A percentile compares a stretch with the other conserved stretches of the same genome.
Conservation (phyloP, 768 basidiomycete species). For the Mycena polygramma region DNA sequence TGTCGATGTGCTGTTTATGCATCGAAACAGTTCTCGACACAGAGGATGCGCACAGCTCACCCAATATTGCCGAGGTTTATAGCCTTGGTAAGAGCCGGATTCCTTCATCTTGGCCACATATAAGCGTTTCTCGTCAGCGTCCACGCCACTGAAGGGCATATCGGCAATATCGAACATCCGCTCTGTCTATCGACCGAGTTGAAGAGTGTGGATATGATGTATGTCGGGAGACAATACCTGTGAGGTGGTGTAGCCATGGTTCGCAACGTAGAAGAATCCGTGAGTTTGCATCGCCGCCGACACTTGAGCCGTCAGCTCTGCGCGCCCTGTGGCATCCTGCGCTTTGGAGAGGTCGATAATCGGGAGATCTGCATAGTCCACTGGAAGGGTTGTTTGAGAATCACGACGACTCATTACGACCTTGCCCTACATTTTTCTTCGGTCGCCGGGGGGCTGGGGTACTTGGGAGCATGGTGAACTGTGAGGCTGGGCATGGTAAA, state of each 20-base stretch:
- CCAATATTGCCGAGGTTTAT: slow-evolving; percentile 68
- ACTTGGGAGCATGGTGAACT: slow-evolving; percentile 52
- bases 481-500: slow-evolving; percentile 48
- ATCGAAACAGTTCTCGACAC: not conserved
- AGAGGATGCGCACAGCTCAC: slow-evolving; percentile 45
- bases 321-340: slow-evolving; percentile 52
- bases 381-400: slow-evolving; percentile 40
- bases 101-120: slow-evolving; percentile 56
- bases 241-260: slow-evolving; percentile 57
- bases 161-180: slow-evolving; percentile 65
- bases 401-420: not conserved
- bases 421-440: slow-evolving; percentile 48
- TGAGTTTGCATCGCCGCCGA: slow-evolving; percentile 59
- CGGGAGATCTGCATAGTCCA: slow-evolving; percentile 62
- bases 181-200: slow-evolving; percentile 48
- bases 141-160: slow-evolving; percentile 57
- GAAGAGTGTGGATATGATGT: not conserved
- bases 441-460: slow-evolving; percentile 51
- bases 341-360: slow-evolving; percentile 64
- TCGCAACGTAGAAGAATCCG: slow-evolving; percentile 65
- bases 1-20: slow-evolving; percentile 65
- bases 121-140: slow-evolving; percentile 56
- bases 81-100: slow-evolving; percentile 66
- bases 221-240: slow-evolving; percentile 47
- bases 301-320: slow-evolving; percentile 54